Conservation (phyloP, 2,329 filamentous ascomycete genomes). For the Ophiosphaerella herpotricha region DNA sequence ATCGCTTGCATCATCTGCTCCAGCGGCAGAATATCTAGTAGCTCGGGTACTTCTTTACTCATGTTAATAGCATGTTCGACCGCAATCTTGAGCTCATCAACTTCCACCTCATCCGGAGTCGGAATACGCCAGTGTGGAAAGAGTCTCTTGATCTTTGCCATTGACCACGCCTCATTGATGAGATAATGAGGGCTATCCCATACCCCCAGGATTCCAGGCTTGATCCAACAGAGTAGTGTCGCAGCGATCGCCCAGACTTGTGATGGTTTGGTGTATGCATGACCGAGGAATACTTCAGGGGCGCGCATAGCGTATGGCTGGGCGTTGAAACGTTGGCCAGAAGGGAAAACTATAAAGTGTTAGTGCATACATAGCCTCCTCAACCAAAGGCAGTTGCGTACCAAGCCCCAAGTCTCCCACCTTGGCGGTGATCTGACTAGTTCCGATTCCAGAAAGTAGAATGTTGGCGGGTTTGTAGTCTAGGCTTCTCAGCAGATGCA, state of each 20-base stretch:
- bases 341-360: slow-evolving; percentile 14
- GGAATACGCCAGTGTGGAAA: slow-evolving; percentile 8
- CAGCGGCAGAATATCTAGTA: slow-evolving; percentile 11
- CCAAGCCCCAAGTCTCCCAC: slow-evolving; percentile 19
- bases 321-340: slow-evolving; percentile 8
- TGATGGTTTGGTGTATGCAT: slow-evolving; percentile 13
- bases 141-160: slow-evolving; percentile 20
- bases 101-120: slow-evolving; percentile 9
- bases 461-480: slow-evolving; percentile 20
- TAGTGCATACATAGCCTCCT: slow-evolving; percentile 7
- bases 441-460: slow-evolving; percentile 15
- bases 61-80: slow-evolving; percentile 11
- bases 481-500: slow-evolving; percentile 11
- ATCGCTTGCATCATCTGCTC: slow-evolving; percentile 8
- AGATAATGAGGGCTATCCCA: slow-evolving; percentile 8
- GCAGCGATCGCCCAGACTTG: slow-evolving; percentile 19
- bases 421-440: slow-evolving; percentile 9
- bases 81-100: slow-evolving; percentile 6
- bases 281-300: slow-evolving; percentile 18
- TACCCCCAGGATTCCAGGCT: slow-evolving; percentile 13
- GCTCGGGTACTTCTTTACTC: slow-evolving; percentile 9
- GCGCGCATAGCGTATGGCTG: slow-evolving; percentile 20
- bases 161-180: slow-evolving; percentile 13
- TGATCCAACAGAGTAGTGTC: slow-evolving; percentile 16
- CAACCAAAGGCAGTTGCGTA: slow-evolving; percentile 6